phyloP scores from a whole-genome alignment of 495 filamentous ascomycete species.

The Recurvomyces mirabilis region DNA sequence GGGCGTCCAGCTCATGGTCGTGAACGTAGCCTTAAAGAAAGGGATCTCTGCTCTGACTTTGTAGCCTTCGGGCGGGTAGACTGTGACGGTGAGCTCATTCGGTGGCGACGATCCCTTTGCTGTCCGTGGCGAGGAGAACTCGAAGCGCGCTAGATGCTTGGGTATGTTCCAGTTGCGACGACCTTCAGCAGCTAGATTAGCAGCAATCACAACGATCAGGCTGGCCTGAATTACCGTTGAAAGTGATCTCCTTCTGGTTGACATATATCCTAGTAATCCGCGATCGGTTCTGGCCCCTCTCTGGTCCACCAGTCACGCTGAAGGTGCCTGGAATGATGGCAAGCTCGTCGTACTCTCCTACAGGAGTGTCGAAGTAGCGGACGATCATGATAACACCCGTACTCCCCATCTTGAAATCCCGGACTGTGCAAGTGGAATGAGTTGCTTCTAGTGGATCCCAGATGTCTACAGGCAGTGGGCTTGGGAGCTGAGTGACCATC shows the following conservation, averaged over 20 bases:
- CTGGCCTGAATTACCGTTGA: constrained; percentile 31
- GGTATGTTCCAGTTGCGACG: constrained; percentile 42
- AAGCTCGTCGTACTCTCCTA: constrained; percentile 43
- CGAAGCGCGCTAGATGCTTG: constrained; percentile 43
- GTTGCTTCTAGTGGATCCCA: constrained; percentile 22
- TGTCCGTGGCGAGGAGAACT: constrained; percentile 32
- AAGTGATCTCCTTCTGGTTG: constrained; percentile 37
- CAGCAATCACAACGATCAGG: too few relatives aligned
- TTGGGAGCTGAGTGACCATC: constrained; percentile 9
- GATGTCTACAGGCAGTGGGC: constrained; percentile 16
- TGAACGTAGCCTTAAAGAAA: constrained; percentile 37
- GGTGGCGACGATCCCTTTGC: constrained; percentile 16
- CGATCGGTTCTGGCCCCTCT: constrained; percentile 22
- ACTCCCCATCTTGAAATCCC: constrained; percentile 34
- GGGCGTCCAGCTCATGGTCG: constrained; percentile 33
- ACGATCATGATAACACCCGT: constrained; percentile 38
- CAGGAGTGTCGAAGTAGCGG: constrained; percentile 39
- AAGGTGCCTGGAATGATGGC: constrained; percentile 37
- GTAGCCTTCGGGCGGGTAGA: constrained; percentile 28
- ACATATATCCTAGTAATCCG: constrained; percentile 42
- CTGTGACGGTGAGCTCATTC: constrained; percentile 28
- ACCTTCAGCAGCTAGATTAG: too few relatives aligned
- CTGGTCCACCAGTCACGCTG: constrained; percentile 20
- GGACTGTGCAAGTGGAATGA: constrained; percentile 6
- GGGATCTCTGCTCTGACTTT: constrained; percentile 21